Percentiles rank a stretch among this genome's conserved stretches.
Conservation (phyloP, 331 rosid genomes). For the Rosa hybrid region DNA sequence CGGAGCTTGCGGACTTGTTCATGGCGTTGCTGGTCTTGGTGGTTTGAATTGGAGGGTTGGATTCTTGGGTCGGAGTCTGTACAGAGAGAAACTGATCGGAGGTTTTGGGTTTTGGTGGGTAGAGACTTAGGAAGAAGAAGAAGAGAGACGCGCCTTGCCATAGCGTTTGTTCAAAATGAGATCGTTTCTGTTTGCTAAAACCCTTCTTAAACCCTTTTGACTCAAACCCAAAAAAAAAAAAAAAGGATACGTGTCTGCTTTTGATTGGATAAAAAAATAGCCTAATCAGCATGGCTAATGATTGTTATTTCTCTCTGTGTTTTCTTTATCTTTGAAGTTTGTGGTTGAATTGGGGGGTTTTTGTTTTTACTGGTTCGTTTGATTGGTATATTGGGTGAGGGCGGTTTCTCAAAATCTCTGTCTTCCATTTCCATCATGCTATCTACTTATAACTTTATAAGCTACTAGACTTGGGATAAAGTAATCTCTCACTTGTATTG, state of each 20-base stretch:
- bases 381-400: too few relatives aligned
- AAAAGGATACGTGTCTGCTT: not conserved
- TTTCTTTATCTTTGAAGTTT: too few relatives aligned
- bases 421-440: too few relatives aligned
- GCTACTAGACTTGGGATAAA: too few relatives aligned
- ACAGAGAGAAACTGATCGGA: conserved; percentile 32
- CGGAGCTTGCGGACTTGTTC: conserved; percentile 49
- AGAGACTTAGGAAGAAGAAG: conserved; percentile 36
- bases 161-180: not conserved
- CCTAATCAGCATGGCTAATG: too few relatives aligned
- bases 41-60: not conserved
- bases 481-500: too few relatives aligned
- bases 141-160: conserved; percentile 31
- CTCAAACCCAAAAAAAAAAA: not conserved
- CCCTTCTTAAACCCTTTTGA: conserved; percentile 2
- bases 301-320: too few relatives aligned
- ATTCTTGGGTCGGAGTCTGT: conserved; percentile 21
- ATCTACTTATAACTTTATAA: too few relatives aligned
- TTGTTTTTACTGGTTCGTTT: too few relatives aligned
- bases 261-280: not conserved
- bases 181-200: not conserved
- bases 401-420: too few relatives aligned
- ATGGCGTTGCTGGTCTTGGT: conserved; percentile 28
- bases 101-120: conserved; percentile 10
- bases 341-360: too few relatives aligned